Base-by-base conservation (phyloP, 164 flowering plant species). In the Kingdonia uniflora region DNA sequence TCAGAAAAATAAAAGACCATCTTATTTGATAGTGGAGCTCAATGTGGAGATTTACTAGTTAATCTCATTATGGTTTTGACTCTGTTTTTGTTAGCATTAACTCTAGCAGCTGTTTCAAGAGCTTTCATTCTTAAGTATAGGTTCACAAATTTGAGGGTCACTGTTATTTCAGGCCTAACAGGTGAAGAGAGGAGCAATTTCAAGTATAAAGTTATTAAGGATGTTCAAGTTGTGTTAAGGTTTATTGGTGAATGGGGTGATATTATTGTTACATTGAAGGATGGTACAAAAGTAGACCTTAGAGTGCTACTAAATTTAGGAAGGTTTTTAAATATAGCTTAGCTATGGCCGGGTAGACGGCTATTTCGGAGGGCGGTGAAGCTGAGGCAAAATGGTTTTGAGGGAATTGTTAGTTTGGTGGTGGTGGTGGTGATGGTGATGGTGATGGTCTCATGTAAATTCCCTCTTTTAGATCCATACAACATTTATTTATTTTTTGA, bases 231-330 rank as follows among this genome's bases (percentile, higher is more conserved):
- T 48, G 98, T 91, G 61, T 96, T 96, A 6, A 71, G 98, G 24
- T 82, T 91, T 56, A 66, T 91, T 6, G 98, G 98, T 5, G 98
- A 87, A 55, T 91, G 98, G 98, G 98, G 98, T 33, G 98, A 91
- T 50, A 68, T 91, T 60, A 51, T 91, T 25, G 85, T 91, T 45
- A 91, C 96, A 0, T 57, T 91, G 65, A 76, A 72, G 49, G 98
- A 91, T 67, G 96, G 95, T 0, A 85, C 96, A 11, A 80, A 76
- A 68, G 92, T 91, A 37, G 98, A 91, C 57, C 73, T 91, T 1
- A 76, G 96, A 91, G 98, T 65, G 95, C 87, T 26, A 96, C 98
- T 33, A 85, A 70, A 59, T 91, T 91, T 55, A 77, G 98, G 61
- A 90, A 91, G 63, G 76, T 91, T 60, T 92, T 96, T 0, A 66